Evolutionary conservation across 805 yeast species (phyloP), one percentile per base, ranked within the genome.

Genomic region (Kodamaea jinghongensis): DNA sequence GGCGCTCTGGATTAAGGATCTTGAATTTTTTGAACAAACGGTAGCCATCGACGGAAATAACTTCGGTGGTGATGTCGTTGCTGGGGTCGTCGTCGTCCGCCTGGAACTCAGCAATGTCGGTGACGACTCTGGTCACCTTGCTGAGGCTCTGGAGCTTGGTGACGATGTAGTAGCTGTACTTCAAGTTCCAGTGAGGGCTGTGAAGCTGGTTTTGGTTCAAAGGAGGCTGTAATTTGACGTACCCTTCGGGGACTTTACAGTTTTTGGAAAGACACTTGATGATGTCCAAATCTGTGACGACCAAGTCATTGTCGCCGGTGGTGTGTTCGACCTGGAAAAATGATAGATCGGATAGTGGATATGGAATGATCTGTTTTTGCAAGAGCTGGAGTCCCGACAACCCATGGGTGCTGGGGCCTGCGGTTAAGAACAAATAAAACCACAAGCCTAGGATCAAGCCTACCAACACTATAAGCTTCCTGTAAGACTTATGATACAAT

Each of bases 161-260:
- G 5, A 36, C 22, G 14, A 41, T 20, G 15, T 38, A 39, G 38
- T 43, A 41, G 30, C 16, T 34, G 32, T 31, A 34, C 20, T 38
- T 28, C 9, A 23, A 8, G 31, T 27, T 28, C 17, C 32, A 14
- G 27, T 25, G 31, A 8, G 34, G 16, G 1, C 41, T 17, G 10
- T 23, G 11, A 17, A 25, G 12, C 14, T 25, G 15, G n/a, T 23
- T 27, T 22, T 31, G 42, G 31, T 41, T 43, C 31, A 47, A 34
- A 4, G 47, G 44, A 1, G 50, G 50, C 29, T 13, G 31, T 12
- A 47, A 25, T 25, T 44, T 39, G 28, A 36, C 15, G 36, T 38
- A 47, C 14, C 50, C 50, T 4, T 16, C 33, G 14, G 50, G 46
- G 2, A 28, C 42, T 10, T 27, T 29, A 39, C 48, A 42, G 16